A percentile compares a stretch with the other conserved stretches of the same genome.
Evolutionary conservation across 306 rosid genomes (phyloP).

Genomic region (Mimosa bimucronata): DNA sequence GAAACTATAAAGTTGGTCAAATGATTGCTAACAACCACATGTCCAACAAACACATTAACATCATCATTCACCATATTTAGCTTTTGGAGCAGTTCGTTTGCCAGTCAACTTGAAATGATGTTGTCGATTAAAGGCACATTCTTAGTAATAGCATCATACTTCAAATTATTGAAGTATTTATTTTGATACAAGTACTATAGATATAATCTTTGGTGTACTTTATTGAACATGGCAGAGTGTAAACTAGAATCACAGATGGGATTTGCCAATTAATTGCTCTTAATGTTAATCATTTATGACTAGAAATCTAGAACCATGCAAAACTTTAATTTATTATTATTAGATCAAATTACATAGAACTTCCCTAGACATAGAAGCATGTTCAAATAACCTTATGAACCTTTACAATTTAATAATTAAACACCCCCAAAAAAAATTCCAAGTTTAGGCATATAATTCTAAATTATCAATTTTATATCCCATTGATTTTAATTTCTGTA

Average conservation of each 20-base stretch:
- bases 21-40: constrained; percentile 40
- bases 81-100: constrained; percentile 35
- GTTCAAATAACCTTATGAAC: too few relatives aligned
- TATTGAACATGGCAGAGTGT: background rate
- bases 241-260: background rate
- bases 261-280: background rate
- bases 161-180: background rate
- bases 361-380: too few relatives aligned
- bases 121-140: constrained; percentile 29
- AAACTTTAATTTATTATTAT: too few relatives aligned
- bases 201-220: too few relatives aligned
- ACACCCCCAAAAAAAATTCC: too few relatives aligned
- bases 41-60: constrained; percentile 24
- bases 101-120: constrained; percentile 37
- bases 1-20: constrained; percentile 31
- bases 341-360: too few relatives aligned
- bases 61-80: constrained; percentile 14
- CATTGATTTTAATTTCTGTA: too few relatives aligned
- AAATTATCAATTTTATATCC: too few relatives aligned
- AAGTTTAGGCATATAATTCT: too few relatives aligned
- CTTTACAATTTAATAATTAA: too few relatives aligned
- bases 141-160: background rate
- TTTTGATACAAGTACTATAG: background rate
- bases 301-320: too few relatives aligned
- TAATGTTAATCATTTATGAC: too few relatives aligned